Evolutionary conservation across 2,329 filamentous ascomycete species (phyloP), one percentile per base, ranked within the genome.

Genomic region (Hymenoscyphus scutula): DNA sequence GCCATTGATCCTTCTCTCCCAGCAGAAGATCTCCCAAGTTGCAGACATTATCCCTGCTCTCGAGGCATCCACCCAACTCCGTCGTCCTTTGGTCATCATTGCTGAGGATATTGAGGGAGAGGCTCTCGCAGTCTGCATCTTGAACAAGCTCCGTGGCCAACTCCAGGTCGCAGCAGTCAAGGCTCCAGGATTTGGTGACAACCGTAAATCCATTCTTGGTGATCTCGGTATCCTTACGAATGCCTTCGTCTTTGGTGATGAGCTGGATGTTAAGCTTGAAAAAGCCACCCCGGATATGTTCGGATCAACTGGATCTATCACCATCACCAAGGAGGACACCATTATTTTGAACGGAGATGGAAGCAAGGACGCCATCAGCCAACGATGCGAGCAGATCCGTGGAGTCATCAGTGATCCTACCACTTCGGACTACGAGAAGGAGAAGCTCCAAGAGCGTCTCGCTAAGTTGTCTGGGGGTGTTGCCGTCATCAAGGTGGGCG

Each of bases 11-110:
- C 90, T 99, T 58, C 91, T 99, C 61, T 98, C 95, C 8, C 95
- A 99, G 88, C 98, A 97, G 91, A 99, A 99, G 89, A 99, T 99
- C 80, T 99, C 95, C 59, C 92, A 93, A 65, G 95, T 98, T 64
- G 94, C 98, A 83, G 95, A 99, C 80, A 98, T 99, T 76, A 94
- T 99, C 75, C 95, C 95, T 69, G 92, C 95, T 69, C 92, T 99
- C 62, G 95, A 99, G 84, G 92, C 92, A 71, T 98, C 95, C 64
- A 97, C 95, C 73, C 92, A 97, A 80, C 86, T 91, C 77, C 93
- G 95, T 78, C 91, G 95, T 69, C 95, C 95, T 68, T 89, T 99
- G 58, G 89, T 99, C 77, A 99, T 99, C 82, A 96, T 99, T 75
- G 95, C 95, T 67, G 95, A 99, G 85, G 95, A 99, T 77, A 97